Base-by-base conservation (phyloP, 306 rosid species). In the Cucumis melo region DNA sequence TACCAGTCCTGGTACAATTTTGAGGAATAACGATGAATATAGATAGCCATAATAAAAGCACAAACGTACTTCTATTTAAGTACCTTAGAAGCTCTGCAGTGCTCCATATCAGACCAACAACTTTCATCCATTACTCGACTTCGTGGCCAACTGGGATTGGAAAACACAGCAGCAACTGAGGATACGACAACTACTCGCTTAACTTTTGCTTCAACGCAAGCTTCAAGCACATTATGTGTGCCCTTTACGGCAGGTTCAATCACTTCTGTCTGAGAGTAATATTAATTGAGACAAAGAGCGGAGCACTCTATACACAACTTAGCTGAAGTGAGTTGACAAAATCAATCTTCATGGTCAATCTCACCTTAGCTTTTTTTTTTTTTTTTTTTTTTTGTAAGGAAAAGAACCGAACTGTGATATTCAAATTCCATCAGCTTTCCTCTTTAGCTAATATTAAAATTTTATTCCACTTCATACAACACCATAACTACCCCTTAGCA, bases 1-100 rank as follows among this genome's bases (percentile, higher is more conserved):
- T 93, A 93, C 97, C 97, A 93, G 78, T 88, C 86, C 96, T 93
- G 88, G 58, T 15, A 29, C 60, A 24, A 72, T 48, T 27, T 72
- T 50, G 9, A 44, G 19, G 23, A 70, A 23, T 8, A 46, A 70
- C 6, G 8, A 42, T 42, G 56, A 70, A 46, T 70, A 42, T 41
- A 27, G 3, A 21, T 70, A 4, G 54, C n/a, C 34, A 67, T 41
- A 70, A 70, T 24, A 46, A 48, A 70, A 70, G 14, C 75, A 12
- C 19, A 65, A 29, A 65, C 1, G 15, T 7, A 4, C 0, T 38
- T 38, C 24, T 65, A 53, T 65, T n/a, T 39, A 59, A 5, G 24
- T 51, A 86, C 89, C 87, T 84, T 60, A 24, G 81, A 82, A 4
- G 74, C 78, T 72, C 38, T 74, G 76, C 84, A 87, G 75, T 80